Evolutionary conservation across 768 basidiomycete genomes (phyloP).

Genomic region (Lactarius pseudohatsudake): DNA sequence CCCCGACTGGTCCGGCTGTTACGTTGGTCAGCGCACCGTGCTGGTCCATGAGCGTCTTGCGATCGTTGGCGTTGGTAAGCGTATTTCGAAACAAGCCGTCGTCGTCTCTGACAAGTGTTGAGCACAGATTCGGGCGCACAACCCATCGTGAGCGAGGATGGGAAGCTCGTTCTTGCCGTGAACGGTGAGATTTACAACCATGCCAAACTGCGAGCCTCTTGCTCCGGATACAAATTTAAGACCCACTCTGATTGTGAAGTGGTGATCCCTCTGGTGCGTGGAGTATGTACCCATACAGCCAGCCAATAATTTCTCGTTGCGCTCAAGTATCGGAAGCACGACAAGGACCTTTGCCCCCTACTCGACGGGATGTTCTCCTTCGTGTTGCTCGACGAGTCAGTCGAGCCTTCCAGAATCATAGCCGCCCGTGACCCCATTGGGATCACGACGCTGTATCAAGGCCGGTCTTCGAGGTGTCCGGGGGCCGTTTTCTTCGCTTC

Average conservation of each 20-base stretch:
- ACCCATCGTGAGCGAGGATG: constrained; percentile 85
- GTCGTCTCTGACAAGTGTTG: neutral
- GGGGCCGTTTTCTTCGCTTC: constrained; percentile 90
- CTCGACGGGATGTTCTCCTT: constrained; percentile 99
- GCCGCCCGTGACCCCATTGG: constrained; percentile 97
- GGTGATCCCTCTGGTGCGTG: constrained; percentile 80
- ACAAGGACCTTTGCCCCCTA: constrained; percentile 67
- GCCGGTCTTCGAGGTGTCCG: constrained; percentile 82
- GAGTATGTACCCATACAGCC: constrained; percentile 2
- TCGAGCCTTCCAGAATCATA: constrained; percentile 84
- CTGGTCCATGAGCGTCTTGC: constrained; percentile 96
- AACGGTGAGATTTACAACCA: constrained; percentile 99
- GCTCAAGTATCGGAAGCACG: constrained; percentile 78
- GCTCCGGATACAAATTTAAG: constrained; percentile 78
- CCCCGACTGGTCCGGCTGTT: constrained; percentile 98
- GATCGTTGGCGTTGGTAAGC: constrained; percentile 94
- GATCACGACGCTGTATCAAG: constrained; percentile 98
- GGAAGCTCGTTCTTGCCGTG: constrained; percentile 80
- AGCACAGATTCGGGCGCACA: constrained; percentile 90
- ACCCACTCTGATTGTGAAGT: constrained; percentile 99
- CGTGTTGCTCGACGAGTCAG: constrained; percentile 91
- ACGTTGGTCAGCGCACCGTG: constrained; percentile 76
- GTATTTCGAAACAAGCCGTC: neutral
- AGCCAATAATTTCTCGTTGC: constrained; percentile 17
- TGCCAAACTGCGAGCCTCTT: constrained; percentile 65